phyloP scores from a whole-genome alignment of 257 asterid genomes.

The Nicotiana knightiana region DNA sequence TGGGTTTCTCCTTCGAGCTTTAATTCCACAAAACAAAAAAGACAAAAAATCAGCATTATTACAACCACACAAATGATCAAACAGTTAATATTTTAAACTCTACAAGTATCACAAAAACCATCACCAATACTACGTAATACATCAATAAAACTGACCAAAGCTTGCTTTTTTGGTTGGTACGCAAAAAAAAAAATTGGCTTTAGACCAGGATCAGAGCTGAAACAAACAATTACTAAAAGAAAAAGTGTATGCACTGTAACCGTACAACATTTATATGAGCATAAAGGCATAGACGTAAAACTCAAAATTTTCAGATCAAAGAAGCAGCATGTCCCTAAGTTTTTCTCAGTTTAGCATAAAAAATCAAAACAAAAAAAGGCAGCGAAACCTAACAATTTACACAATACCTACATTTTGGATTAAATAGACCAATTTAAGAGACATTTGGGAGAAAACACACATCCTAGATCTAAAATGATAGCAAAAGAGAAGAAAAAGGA shows the following conservation, averaged over 20 bases:
- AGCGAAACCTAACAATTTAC: no score
- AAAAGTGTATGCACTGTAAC: background rate
- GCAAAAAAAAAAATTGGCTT: background rate
- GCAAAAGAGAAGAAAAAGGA: background rate
- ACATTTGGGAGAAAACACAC: no score
- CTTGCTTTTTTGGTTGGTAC: background rate
- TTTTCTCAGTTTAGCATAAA: no score
- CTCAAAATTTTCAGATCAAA: background rate
- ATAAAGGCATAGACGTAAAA: background rate
- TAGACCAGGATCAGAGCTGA: background rate
- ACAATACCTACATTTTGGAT: background rate
- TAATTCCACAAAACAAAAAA: conserved; percentile 10
- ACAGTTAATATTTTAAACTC: background rate
- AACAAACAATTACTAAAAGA: no score
- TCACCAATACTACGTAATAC: background rate
- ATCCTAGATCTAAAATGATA: background rate
- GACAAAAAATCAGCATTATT: no score
- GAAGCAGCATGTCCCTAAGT: background rate
- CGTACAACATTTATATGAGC: background rate
- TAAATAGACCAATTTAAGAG: no score
- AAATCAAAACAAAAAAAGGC: no score
- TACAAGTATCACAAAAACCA: no score
- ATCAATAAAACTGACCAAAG: background rate
- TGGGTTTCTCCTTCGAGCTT: conserved; percentile 99
- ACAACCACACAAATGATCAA: background rate